phyloP scores from a whole-genome alignment of 805 yeast genomes.

The Lipomyces orientalis region DNA sequence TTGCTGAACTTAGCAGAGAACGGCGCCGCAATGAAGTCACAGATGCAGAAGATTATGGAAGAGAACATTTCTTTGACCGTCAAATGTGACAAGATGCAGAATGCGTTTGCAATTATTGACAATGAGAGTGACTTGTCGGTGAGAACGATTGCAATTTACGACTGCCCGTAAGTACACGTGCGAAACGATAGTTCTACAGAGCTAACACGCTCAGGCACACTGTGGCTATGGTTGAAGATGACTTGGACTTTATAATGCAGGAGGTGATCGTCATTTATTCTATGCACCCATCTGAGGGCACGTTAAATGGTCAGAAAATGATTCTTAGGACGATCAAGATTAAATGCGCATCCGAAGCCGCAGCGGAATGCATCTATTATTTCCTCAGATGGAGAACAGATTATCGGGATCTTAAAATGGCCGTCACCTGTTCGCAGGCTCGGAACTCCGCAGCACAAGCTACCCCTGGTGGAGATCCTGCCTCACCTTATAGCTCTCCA shows the following conservation, averaged over 20 bases:
- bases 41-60: neutral
- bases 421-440: neutral
- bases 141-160: neutral
- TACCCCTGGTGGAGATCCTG: neutral
- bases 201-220: neutral
- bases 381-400: slow-evolving; percentile 8
- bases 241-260: neutral
- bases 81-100: slow-evolving; percentile 5
- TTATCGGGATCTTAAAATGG: neutral
- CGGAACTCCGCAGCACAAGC: neutral
- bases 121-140: neutral
- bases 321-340: slow-evolving; percentile 1
- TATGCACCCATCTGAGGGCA: neutral
- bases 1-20: neutral
- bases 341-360: neutral
- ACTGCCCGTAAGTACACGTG: neutral
- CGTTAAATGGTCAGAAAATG: neutral
- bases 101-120: slow-evolving; percentile 6
- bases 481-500: neutral
- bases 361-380: slow-evolving; percentile 1
- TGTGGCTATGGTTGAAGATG: neutral
- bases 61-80: neutral
- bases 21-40: neutral
- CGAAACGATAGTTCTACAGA: neutral
- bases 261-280: slow-evolving; percentile 4